Evolutionary conservation across 2,329 filamentous ascomycete species (phyloP).

Genomic region (Rutstroemia sp.): DNA sequence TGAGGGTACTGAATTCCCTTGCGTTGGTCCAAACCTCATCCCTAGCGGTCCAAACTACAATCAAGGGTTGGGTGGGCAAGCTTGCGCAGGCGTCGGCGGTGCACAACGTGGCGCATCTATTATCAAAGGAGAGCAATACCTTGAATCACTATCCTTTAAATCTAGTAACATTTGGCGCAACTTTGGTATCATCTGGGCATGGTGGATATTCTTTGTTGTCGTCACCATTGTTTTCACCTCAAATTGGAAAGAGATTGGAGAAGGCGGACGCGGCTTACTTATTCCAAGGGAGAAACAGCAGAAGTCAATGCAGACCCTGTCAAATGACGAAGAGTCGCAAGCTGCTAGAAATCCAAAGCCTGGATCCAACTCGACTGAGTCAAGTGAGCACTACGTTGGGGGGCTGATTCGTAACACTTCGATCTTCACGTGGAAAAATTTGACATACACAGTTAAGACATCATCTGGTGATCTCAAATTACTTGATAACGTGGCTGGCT

Average conservation of each 20-base stretch:
- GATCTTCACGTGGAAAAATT: constrained; percentile 67
- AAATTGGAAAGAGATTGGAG: constrained; percentile 46
- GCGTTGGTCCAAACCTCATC: constrained; percentile 42
- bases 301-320: constrained; percentile 23
- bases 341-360: constrained; percentile 5
- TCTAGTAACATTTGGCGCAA: constrained; percentile 50
- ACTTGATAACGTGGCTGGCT: constrained; percentile 57
- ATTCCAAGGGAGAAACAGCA: constrained; percentile 50
- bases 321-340: constrained; percentile 42
- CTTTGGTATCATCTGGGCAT: constrained; percentile 54
- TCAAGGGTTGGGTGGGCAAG: constrained; percentile 34
- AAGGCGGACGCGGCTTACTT: constrained; percentile 50
- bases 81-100: constrained; percentile 53
- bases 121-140: constrained; percentile 50
- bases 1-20: constrained; percentile 46
- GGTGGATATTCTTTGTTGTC: constrained; percentile 51
- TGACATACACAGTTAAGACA: constrained; percentile 60
- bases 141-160: constrained; percentile 46
- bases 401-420: constrained; percentile 55
- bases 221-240: constrained; percentile 51
- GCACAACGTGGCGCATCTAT: constrained; percentile 40
- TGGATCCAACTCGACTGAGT: constrained; percentile 27
- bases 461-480: constrained; percentile 56
- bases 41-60: constrained; percentile 43
- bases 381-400: constrained; percentile 25